Base-by-base conservation (phyloP, 208 protist genomes). In the Leishmania aethiopica region DNA sequence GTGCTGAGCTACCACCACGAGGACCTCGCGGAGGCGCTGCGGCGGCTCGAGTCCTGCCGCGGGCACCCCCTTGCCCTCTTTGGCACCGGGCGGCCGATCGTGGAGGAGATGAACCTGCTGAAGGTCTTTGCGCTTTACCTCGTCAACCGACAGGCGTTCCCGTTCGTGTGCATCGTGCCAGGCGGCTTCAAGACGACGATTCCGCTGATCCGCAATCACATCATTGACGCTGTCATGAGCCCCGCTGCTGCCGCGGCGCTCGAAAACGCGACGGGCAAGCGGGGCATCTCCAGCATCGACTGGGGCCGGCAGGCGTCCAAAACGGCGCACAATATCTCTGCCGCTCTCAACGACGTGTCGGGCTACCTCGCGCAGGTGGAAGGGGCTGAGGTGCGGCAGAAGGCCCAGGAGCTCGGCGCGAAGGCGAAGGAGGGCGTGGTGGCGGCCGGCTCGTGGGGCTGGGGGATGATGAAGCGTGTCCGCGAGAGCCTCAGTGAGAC, bases 21-120 rank as follows among this genome's bases (percentile, higher is more conserved):
- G 71, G 19, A 77, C 45, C 64, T 89, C 59, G 70, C 66, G 86
- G n/a, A 66, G 93, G 79, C 88, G 88, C 77, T 89, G 94, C 35
- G 78, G 83, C 70, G 85, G 10, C 75, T 96, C 11, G 72, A 78
- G 64, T 78, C 84, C n/a, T 82, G 87, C 32, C 78, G 85, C 4
- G 96, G 94, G 22, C 75, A 71, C 51, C 92, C 97, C 59, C 69
- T 98, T 1, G 90, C 90, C 42, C 32, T 80, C 55, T 98, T 53
- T 11, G 77, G 62, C 25, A 80, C 53, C 49, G 94, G 35, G 74
- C 89, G 22, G 42, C 76, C 84, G 22, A 88, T 98, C 32, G 79
- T 80, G n/a, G 94, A 97, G 77, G 96, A 98, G 86, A 60, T 89
- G 55, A 98, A 98, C 80, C 82, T 97, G 82, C 84, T 98, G 25